Evolutionary conservation across 371 early-diverging fungal genomes (phyloP).

Genomic region (Zopfochytrium polystomum): DNA sequence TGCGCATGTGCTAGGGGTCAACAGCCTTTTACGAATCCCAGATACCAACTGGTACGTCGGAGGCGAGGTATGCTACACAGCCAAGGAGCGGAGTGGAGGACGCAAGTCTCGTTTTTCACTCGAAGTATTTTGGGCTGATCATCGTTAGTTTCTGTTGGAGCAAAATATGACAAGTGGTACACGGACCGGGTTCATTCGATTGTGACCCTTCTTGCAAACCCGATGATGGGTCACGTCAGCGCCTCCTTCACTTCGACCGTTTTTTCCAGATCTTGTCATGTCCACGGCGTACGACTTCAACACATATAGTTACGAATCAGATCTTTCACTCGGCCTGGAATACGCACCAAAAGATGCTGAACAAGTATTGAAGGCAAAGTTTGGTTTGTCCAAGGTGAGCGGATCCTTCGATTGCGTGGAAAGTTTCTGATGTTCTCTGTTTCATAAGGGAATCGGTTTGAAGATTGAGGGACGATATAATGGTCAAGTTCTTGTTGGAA

Average conservation of each 20-base stretch:
- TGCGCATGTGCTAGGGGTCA: constrained; percentile 71
- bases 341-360: constrained; percentile 40
- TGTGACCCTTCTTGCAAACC: constrained; percentile 75
- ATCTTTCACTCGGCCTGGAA: constrained; percentile 77
- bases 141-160: constrained; percentile 40
- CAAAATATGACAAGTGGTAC: constrained; percentile 29
- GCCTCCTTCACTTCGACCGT: constrained; percentile 70
- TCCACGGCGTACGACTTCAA: constrained; percentile 85
- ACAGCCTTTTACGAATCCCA: constrained; percentile 72
- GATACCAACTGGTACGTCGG: constrained; percentile 67
- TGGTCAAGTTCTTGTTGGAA: no score
- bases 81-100: constrained; percentile 82
- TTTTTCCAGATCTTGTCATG: constrained; percentile 64
- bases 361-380: no score
- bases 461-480: no score
- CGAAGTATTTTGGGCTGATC: background rate
- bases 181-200: constrained; percentile 47
- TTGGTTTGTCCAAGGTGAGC: no score
- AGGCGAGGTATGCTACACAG: constrained; percentile 79
- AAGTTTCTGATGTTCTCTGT: no score
- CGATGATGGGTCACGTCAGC: constrained; percentile 48
- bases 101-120: constrained; percentile 48
- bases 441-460: no score
- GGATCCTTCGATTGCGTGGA: no score
- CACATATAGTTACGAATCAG: constrained; percentile 81